These are phyloP conservation scores for Themeda triandra DNA, from an alignment of 176 grass and related monocot genomes.

Conservation along the genomic window DNA sequence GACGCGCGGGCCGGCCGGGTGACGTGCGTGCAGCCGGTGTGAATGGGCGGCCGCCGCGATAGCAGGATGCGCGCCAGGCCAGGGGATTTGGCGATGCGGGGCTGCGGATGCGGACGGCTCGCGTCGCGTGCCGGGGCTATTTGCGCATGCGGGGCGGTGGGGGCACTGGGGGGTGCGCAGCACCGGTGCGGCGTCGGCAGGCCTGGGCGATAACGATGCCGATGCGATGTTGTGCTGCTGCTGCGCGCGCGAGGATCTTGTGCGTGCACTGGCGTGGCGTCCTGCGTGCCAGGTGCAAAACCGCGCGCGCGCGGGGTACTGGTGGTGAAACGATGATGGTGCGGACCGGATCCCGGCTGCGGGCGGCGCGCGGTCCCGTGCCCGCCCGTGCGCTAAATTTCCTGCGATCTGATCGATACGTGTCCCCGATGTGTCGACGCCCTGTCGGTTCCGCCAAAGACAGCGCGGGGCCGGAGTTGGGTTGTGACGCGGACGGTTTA, in stretches of 20 bases:
- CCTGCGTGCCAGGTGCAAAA: background rate
- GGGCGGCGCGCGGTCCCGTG: slow-evolving; percentile 26
- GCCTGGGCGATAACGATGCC: background rate
- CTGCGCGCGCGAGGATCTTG: background rate
- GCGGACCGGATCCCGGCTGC: too few species aligned
- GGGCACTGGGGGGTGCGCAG: background rate
- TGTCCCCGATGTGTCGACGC: slow-evolving; percentile 6
- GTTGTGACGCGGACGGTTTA: background rate
- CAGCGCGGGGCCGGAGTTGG: background rate
- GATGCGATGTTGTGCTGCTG: background rate
- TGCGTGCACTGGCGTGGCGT: background rate
- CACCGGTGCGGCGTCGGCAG: slow-evolving; percentile 16
- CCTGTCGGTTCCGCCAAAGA: slow-evolving; percentile 12
- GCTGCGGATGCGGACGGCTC: background rate
- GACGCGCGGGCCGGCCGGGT: background rate
- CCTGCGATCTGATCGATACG: background rate
- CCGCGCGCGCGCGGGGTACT: background rate
- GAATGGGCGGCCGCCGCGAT: slow-evolving; percentile 38
- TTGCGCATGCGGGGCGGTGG: background rate
- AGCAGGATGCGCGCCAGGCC: background rate
- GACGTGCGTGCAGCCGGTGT: background rate
- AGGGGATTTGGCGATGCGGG: background rate
- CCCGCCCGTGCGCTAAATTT: slow-evolving; percentile 11
- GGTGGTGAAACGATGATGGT: background rate
- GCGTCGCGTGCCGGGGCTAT: background rate